Conservation (phyloP, 352 stramenopile genomes). For the Globisporangium yorkense region DNA sequence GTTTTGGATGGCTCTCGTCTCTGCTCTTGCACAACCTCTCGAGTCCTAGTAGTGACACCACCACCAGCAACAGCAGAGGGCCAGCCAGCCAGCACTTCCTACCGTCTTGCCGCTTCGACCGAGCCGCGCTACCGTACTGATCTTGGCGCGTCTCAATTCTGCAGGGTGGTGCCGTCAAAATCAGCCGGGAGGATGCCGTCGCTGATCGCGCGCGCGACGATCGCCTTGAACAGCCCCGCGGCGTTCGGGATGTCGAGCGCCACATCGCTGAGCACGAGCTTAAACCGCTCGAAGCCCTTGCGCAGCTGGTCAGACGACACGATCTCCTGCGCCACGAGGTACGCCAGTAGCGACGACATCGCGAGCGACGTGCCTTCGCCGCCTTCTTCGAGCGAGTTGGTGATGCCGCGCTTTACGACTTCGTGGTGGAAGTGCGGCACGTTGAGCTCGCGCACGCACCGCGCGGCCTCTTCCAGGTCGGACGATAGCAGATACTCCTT, state of each 20-base stretch:
- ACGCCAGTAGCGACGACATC: conserved; percentile 75
- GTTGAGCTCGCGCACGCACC: conserved; percentile 92
- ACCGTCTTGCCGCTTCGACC: too few relatives aligned
- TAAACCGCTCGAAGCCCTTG: conserved; percentile 84
- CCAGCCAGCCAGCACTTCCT: too few relatives aligned
- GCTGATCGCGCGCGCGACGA: conserved; percentile 37
- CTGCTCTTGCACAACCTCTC: background rate
- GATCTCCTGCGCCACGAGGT: conserved; percentile 62
- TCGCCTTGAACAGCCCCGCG: conserved; percentile 32
- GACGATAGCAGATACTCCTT: conserved; percentile 94
- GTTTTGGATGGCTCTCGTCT: background rate
- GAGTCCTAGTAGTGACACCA: background rate
- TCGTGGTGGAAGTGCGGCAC: conserved; percentile 97
- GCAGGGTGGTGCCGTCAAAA: conserved; percentile 35
- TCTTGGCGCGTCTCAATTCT: conserved; percentile 2
- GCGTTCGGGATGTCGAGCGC: conserved; percentile 66
- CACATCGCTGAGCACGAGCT: conserved; percentile 54
- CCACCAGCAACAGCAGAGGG: too few relatives aligned
- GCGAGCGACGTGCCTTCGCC: conserved; percentile 36
- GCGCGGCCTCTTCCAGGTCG: conserved; percentile 93
- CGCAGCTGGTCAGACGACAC: conserved; percentile 50
- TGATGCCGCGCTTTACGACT: conserved; percentile 85
- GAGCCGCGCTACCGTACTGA: background rate
- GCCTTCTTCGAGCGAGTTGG: conserved; percentile 45
- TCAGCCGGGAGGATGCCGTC: conserved; percentile 35